phyloP scores from a whole-genome alignment of 768 basidiomycete species.

The Lactarius hatsudake region DNA sequence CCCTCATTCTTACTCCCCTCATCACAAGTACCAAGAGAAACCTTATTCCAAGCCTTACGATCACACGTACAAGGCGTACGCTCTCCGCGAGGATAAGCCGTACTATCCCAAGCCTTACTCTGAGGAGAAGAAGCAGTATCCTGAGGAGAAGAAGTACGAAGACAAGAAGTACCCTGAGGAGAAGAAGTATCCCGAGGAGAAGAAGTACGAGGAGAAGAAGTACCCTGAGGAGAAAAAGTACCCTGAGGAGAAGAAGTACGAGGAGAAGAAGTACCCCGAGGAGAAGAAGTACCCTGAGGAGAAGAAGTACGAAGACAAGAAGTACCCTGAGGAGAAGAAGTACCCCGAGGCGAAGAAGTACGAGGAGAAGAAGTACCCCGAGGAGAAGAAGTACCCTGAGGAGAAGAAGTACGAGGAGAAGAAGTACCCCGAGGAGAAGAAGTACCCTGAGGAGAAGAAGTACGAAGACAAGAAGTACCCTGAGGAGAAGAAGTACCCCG shows the following conservation, averaged over 20 bases:
- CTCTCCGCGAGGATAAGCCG: neutral
- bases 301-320: neutral
- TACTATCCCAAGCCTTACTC: neutral
- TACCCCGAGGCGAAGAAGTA: neutral
- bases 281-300: neutral
- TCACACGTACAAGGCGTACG: neutral
- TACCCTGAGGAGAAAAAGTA: neutral
- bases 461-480: too few species aligned
- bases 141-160: neutral
- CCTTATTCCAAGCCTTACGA: neutral
- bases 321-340: neutral
- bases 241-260: neutral
- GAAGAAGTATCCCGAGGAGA: neutral
- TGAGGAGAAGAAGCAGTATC: neutral
- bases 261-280: neutral
- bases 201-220: constrained; percentile 1
- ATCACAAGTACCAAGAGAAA: neutral
- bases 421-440: neutral
- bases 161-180: neutral
- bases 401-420: neutral
- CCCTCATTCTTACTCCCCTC: neutral
- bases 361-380: constrained; percentile 1
- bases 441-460: too few species aligned
- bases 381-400: constrained; percentile 3
- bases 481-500: too few species aligned